Conservation (phyloP, 2,329 filamentous ascomycete species). For the Fusarium stilboides region DNA sequence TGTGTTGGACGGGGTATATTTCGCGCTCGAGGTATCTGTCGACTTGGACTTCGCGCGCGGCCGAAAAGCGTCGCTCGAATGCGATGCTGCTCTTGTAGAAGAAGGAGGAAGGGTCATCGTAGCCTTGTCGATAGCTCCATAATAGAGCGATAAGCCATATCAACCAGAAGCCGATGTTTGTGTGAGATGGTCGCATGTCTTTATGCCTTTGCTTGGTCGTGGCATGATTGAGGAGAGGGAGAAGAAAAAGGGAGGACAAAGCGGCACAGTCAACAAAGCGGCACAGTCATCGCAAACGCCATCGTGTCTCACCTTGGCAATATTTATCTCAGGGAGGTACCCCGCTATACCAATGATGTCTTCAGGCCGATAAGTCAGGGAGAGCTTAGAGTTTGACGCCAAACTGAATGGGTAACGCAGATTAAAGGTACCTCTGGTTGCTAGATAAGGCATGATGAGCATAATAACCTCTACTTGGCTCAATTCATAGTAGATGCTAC, state of each 20-base stretch:
- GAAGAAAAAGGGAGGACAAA: not conserved
- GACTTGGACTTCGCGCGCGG: constrained; percentile 47
- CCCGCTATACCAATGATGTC: constrained; percentile 8
- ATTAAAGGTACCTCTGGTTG: no score
- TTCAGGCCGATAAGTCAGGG: no score
- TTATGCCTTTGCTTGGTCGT: constrained; percentile 28
- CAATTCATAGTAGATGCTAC: no score
- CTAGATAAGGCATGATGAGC: no score
- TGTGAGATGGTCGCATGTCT: constrained; percentile 49
- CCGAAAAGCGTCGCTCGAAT: constrained; percentile 50
- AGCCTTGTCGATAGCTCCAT: constrained; percentile 52
- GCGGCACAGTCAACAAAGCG: not conserved
- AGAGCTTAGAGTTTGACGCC: no score
- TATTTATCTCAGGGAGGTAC: constrained; percentile 4
- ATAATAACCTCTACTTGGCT: no score
- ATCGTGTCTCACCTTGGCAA: not conserved
- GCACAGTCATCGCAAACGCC: not conserved
- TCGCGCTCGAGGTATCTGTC: constrained; percentile 43
- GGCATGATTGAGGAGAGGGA: not conserved
- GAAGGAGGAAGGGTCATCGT: constrained; percentile 55
- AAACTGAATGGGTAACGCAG: no score
- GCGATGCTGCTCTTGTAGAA: constrained; percentile 52
- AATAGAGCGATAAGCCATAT: constrained; percentile 49
- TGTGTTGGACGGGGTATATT: constrained; percentile 26
- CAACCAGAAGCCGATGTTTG: constrained; percentile 53